These are phyloP conservation scores for Ganoderma boninense DNA, from an alignment of 1,284 basidiomycete species.

Conservation along the genomic window DNA sequence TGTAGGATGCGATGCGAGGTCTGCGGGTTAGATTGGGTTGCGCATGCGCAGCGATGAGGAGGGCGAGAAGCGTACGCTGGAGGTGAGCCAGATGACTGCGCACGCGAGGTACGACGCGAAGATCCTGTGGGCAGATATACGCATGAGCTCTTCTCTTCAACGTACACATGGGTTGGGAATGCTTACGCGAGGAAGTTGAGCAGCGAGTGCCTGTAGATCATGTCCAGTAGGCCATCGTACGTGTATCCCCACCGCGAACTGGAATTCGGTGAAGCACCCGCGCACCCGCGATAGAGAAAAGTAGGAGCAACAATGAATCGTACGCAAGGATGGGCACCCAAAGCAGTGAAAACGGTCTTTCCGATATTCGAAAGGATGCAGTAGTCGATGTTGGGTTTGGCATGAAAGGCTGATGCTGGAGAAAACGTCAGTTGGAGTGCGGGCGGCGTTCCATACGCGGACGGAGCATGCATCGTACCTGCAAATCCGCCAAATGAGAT, in stretches of 20 bases:
- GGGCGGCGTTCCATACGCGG: background rate
- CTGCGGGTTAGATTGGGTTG: background rate
- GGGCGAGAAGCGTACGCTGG: conserved; percentile 26
- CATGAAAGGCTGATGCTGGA: conserved; percentile 25
- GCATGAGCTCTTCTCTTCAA: background rate
- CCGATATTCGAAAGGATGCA: conserved; percentile 31
- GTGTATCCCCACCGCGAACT: conserved; percentile 18
- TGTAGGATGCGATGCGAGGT: background rate
- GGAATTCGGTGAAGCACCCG: conserved; percentile 11
- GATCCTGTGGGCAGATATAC: conserved; percentile 24
- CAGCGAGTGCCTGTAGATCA: conserved; percentile 39
- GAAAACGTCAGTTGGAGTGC: background rate
- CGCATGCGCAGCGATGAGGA: conserved; percentile 2
- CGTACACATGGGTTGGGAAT: background rate
- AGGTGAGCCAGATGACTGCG: conserved; percentile 37
- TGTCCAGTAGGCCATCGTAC: conserved; percentile 33
- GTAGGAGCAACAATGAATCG: conserved; percentile 32
- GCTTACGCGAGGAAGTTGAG: conserved; percentile 41
- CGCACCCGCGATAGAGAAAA: conserved; percentile 37
- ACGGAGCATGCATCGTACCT: conserved; percentile 18
- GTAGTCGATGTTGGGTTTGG: conserved; percentile 27
- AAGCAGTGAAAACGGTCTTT: conserved; percentile 31
- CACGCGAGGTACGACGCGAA: conserved; percentile 36
- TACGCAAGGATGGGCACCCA: conserved; percentile 38
- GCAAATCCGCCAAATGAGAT: conserved; percentile 29